Percentiles rank a stretch among this genome's conserved stretches.
These are phyloP conservation scores for Corymbia citriodora DNA, from an alignment of 441 rosid species.

Conservation along the genomic window DNA sequence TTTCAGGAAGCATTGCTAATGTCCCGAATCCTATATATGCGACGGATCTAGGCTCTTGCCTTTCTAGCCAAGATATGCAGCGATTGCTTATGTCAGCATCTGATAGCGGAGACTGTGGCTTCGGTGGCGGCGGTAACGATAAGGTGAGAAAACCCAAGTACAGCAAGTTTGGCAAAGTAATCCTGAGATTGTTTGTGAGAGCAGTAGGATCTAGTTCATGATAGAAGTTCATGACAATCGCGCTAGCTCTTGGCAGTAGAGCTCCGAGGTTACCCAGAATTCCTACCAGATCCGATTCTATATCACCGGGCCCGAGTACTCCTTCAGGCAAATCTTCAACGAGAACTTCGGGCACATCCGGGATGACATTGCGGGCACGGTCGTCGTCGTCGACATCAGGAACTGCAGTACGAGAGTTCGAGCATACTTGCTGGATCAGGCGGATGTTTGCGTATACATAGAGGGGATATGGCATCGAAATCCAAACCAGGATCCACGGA, in stretches of 20 bases:
- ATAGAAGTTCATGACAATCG: conserved; percentile 17
- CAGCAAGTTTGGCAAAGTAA: conserved; percentile 15
- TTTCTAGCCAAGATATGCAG: conserved; percentile 48
- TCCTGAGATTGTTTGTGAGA: conserved; percentile 17
- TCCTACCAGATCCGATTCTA: conserved; percentile 4
- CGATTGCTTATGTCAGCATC: background rate
- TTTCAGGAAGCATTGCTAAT: conserved; percentile 24
- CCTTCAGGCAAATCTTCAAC: conserved; percentile 23
- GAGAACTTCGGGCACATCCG: conserved; percentile 14
- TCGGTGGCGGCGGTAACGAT: background rate
- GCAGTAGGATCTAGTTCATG: conserved; percentile 18
- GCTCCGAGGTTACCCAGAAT: conserved; percentile 10
- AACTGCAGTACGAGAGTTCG: background rate
- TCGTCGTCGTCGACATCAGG: background rate
- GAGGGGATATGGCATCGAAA: conserved; percentile 30
- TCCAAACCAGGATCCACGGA: conserved; percentile 45
- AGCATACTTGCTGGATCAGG: conserved; percentile 2
- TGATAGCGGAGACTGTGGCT: background rate
- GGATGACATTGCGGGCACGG: conserved; percentile 2
- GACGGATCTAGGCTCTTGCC: conserved; percentile 27
- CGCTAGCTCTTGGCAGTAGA: conserved; percentile 15
- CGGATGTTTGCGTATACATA: conserved; percentile 39
- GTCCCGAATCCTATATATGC: conserved; percentile 60
- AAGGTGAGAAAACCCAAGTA: conserved; percentile 25
- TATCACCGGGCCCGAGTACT: background rate